These are phyloP conservation scores for Alternaria viburni DNA, from an alignment of 2,329 filamentous ascomycete species.

Conservation along the genomic window DNA sequence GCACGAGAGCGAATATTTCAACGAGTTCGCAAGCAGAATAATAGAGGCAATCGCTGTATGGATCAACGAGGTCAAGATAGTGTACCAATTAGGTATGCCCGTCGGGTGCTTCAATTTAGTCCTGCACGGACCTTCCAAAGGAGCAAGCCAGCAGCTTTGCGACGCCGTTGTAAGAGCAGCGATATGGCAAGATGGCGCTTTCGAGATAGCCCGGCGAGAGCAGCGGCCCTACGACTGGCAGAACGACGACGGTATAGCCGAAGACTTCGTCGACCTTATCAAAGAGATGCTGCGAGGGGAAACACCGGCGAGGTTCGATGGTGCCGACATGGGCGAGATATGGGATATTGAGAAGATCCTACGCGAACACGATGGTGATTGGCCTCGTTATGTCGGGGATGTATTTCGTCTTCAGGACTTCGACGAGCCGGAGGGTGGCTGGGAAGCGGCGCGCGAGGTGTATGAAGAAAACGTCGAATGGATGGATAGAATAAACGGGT, in stretches of 20 bases:
- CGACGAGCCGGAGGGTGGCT: background rate
- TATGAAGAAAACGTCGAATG: background rate
- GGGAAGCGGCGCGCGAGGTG: background rate
- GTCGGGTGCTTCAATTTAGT: background rate
- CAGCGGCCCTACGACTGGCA: too few relatives aligned
- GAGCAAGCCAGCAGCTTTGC: background rate
- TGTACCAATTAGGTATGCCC: background rate
- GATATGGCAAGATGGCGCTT: background rate
- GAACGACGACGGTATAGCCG: background rate
- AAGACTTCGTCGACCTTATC: background rate
- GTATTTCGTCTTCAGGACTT: background rate
- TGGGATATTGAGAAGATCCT: background rate
- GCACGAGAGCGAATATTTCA: background rate
- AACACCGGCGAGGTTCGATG: background rate
- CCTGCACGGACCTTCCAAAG: background rate
- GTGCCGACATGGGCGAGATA: background rate
- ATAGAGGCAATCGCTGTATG: background rate
- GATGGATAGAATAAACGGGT: background rate
- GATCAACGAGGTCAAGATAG: background rate
- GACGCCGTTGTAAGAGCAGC: background rate
- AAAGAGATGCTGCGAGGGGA: background rate
- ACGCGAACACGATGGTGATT: background rate
- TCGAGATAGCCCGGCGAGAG: background rate
- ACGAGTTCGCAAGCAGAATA: accelerated
- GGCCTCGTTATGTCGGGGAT: background rate